Base-by-base conservation (phyloP, 805 yeast species). In the Wickerhamiella sergipiensis region DNA sequence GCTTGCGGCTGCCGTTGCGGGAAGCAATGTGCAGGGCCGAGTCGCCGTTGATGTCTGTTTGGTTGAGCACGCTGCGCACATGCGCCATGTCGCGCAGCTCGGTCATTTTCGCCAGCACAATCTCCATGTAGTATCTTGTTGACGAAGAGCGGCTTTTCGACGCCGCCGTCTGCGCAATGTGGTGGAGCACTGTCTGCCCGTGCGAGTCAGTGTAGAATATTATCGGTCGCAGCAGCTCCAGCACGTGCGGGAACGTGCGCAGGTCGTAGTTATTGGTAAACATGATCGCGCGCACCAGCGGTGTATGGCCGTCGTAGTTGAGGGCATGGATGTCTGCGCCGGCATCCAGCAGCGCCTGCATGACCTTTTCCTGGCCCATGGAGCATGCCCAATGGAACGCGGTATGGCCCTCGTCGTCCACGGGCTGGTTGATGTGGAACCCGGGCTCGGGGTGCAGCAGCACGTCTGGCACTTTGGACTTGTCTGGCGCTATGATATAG, bases 301-400 rank as follows among this genome's bases (percentile, higher is more conserved):
- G 94, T 21, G 88, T 89, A 62, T 89, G 86, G 0, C 96, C 96
- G 45, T 75, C 74, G 53, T 79, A 74, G 59, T 84, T 84, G 15
- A 76, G 67, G 3, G 73, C 72, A 45, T 73, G 66, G 51, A 78
- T 75, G 66, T 81, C 77, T 2, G 95, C 92, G 4, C 95, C 95
- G 40, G 82, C 78, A 26, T 79, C 72, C 29, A 86, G 67, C 43
- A 92, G 72, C 13, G 88, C 76, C 57, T 83, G 92, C 51, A 86
- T 80, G 67, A 89, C 80, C 46, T 75, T 76, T 33, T 83, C 67
- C 63, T 82, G 85, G 3, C 97, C 98, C 77, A 92, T 87, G 0
- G 97, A 84, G 53, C 97, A 87, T 0, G 97, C 95, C 97, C 97
- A 92, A 67, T 92, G 98, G 58, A 92, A 80, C 1, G 95, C 83